Base-by-base conservation (phyloP, 768 basidiomycete genomes). In the Mycena haematopus region DNA sequence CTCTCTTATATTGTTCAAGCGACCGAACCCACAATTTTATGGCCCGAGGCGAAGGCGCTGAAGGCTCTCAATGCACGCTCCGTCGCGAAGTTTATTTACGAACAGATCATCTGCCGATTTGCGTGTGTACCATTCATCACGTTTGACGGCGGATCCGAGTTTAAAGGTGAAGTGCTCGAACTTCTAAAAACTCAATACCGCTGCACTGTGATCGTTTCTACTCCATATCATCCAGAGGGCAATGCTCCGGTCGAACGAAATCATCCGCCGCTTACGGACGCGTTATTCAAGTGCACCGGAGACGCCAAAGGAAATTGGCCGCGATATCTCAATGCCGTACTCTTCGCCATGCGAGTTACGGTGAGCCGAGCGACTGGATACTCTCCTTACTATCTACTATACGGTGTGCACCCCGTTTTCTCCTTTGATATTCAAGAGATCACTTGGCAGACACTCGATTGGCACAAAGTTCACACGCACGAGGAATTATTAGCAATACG, bases 121-220 rank as follows among this genome's bases (percentile, higher is more conserved):
- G 66, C 52, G 21, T 69, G 33, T 40, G 62, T 56, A 47, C 70
- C 24, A 58, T 58, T 65, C 10, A 53, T 70, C 49, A 68, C 68
- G 0, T 58, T 72, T 8, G 77, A 78, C 42, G 68, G 69, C 11
- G 75, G 78, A 0, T 19, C 67, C 0, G 76, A 76, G 42, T 77
- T 76, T 58, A 69, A 70, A 31, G 70, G 65, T 0, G 71, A 70
- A 0, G 70, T 70, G 1, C 40, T 40, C 0, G 4, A 27, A 7
- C 38, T 55, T 1, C 17, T 55, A 1, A 19, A 13, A 1, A 31
- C 38, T 6, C 52, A 8, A 5, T 55, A 55, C 19, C 29, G 31
- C 17, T 44, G 40, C 15, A 55, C 53, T 21, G 40, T 44, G 3
- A 55, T 55, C 7, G 14, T 55, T 11, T 55, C 53, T 3, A 44